A percentile compares a stretch with the other conserved stretches of the same genome.
phyloP scores from a whole-genome alignment of 1,284 basidiomycete genomes.

The Entoloma clypeatum region DNA sequence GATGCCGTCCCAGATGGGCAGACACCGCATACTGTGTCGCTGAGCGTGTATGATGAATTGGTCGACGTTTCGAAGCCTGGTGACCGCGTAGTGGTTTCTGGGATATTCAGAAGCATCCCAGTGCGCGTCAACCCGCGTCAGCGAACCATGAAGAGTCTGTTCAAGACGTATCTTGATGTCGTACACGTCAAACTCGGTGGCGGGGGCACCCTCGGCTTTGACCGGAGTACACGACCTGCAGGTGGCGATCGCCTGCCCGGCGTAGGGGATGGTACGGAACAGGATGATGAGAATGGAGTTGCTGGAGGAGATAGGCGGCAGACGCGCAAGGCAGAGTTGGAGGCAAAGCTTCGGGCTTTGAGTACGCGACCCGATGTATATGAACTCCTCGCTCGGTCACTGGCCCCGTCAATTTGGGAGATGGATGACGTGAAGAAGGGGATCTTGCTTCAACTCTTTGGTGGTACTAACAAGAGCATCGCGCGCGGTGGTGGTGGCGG shows the following conservation, averaged over 20 bases:
- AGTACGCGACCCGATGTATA: conserved; percentile 82
- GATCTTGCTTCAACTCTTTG: conserved; percentile 92
- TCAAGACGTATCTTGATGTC: conserved; percentile 96
- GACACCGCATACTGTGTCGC: conserved; percentile 94
- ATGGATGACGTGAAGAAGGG: conserved; percentile 99
- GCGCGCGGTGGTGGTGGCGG: conserved; percentile 90
- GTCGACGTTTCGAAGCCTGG: conserved; percentile 95
- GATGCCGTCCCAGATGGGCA: conserved; percentile 98
- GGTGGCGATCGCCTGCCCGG: conserved; percentile 70
- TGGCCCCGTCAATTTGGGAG: conserved; percentile 96
- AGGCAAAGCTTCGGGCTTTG: conserved; percentile 65
- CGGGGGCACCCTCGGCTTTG: conserved; percentile 72
- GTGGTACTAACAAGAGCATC: conserved; percentile 96
- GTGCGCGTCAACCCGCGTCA: conserved; percentile 92
- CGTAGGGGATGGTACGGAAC: conserved; percentile 82
- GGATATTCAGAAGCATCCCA: conserved; percentile 93
- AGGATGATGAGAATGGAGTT: conserved; percentile 54
- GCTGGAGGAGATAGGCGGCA: conserved; percentile 45
- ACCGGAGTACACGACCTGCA: conserved; percentile 74
- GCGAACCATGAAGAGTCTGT: conserved; percentile 89
- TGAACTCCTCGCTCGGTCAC: conserved; percentile 78
- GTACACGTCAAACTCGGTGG: conserved; percentile 85
- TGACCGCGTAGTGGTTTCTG: conserved; percentile 87
- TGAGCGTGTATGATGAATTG: conserved; percentile 96
- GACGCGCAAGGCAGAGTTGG: conserved; percentile 56